Percentiles rank a stretch among this genome's conserved stretches.
phyloP scores from a whole-genome alignment of 805 yeast genomes.

The Pichia nanzhaoensis region DNA sequence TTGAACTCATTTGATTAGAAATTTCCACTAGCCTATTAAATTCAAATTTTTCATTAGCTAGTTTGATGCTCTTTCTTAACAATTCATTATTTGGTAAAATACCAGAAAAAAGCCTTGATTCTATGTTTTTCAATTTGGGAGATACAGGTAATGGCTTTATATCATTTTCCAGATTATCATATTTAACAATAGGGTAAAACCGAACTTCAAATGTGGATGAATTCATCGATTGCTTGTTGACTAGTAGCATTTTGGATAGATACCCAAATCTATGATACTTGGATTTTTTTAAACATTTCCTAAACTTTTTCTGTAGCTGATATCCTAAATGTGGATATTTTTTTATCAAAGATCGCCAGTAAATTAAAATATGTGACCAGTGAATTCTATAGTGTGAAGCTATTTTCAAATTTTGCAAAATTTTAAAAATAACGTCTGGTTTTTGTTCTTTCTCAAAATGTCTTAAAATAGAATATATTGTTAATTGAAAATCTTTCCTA shows the following conservation, averaged over 20 bases:
- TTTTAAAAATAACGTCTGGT: slow-evolving; percentile 18
- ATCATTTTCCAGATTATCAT: slow-evolving; percentile 6
- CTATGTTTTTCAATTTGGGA: slow-evolving; percentile 20
- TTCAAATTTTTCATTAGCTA: slow-evolving; percentile 14
- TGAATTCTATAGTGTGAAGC: slow-evolving; percentile 17
- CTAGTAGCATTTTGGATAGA: slow-evolving; percentile 7
- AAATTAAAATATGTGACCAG: slow-evolving; percentile 15
- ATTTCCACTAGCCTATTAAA: slow-evolving; percentile 14
- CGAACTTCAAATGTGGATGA: slow-evolving; percentile 1
- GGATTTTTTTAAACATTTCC: slow-evolving; percentile 7
- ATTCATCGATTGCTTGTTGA: slow-evolving; percentile 4
- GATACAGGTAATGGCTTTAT: slow-evolving; percentile 6
- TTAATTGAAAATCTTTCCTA: slow-evolving; percentile 7
- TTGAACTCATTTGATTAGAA: background rate
- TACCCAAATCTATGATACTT: slow-evolving; percentile 8
- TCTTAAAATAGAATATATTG: slow-evolving; percentile 14
- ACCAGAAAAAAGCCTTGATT: slow-evolving; percentile 21
- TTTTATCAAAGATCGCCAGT: slow-evolving; percentile 19
- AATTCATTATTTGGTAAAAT: slow-evolving; percentile 20
- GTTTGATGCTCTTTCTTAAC: slow-evolving; percentile 14
- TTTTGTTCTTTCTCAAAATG: slow-evolving; percentile 15
- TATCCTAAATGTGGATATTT: slow-evolving; percentile 19
- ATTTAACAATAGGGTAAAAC: slow-evolving; percentile 11
- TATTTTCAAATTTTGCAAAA: slow-evolving; percentile 25
- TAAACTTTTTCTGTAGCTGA: slow-evolving; percentile 17